These are phyloP conservation scores for Oryza nivara DNA, from an alignment of 176 grass and related monocot species.

Conservation along the genomic window DNA sequence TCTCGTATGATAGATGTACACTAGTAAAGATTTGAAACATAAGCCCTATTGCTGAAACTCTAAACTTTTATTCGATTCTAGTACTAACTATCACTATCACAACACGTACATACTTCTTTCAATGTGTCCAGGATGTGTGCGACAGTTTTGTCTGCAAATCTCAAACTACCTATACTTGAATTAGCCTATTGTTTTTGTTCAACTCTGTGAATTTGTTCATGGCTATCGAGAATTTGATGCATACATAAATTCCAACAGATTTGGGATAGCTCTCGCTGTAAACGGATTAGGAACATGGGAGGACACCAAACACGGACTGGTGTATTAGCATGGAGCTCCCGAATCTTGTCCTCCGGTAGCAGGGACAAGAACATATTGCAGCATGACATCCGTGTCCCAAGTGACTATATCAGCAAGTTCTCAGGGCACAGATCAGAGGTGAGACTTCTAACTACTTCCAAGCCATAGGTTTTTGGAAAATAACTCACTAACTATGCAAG, in stretches of 20 bases:
- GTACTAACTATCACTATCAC: background rate
- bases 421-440: slow-evolving; percentile 95
- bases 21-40: background rate
- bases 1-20: background rate
- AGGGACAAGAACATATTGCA: slow-evolving; percentile 96
- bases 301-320: slow-evolving; percentile 87
- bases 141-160: background rate
- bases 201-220: background rate
- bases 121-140: background rate
- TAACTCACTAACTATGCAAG: background rate
- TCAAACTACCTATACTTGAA: background rate
- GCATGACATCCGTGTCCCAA: slow-evolving; percentile 80
- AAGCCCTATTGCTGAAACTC: background rate
- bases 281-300: slow-evolving; percentile 82
- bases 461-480: slow-evolving; percentile 14
- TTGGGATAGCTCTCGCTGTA: slow-evolving; percentile 90
- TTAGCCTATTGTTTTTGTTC: background rate
- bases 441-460: background rate
- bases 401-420: slow-evolving; percentile 79
- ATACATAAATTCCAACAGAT: slow-evolving; percentile 51
- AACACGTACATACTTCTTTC: background rate
- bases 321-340: slow-evolving; percentile 83
- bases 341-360: slow-evolving; percentile 93
- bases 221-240: background rate
- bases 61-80: background rate